Percentiles rank a stretch among this genome's conserved stretches.
Evolutionary conservation across 2,329 filamentous ascomycete species (phyloP).

Genomic region (Pestalotiopsis sp.): DNA sequence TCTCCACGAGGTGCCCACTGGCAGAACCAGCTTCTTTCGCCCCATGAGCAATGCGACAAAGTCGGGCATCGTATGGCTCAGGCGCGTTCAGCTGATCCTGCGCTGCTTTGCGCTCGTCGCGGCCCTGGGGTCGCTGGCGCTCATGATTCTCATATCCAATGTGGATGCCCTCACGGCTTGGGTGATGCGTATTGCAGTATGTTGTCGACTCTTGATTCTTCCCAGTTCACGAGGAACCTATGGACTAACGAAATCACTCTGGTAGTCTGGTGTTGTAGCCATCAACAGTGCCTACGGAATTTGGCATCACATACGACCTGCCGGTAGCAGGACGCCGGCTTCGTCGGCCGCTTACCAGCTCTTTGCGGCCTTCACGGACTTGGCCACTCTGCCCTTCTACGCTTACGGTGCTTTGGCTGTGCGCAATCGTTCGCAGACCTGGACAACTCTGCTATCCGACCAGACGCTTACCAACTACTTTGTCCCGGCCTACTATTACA

Average conservation of each 20-base stretch:
- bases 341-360: constrained; percentile 88
- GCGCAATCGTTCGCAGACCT: constrained; percentile 47
- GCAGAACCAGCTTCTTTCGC: constrained; percentile 59
- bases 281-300: constrained; percentile 75
- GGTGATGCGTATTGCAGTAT: constrained; percentile 75
- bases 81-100: constrained; percentile 68
- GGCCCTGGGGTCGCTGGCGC: constrained; percentile 69
- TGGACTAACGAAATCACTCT: neutral
- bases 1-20: constrained; percentile 63
- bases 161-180: constrained; percentile 66
- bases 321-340: constrained; percentile 69
- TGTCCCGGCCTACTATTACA: constrained; percentile 67
- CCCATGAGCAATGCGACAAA: constrained; percentile 73
- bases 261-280: constrained; percentile 72
- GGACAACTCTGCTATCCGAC: constrained; percentile 68
- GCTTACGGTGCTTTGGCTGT: constrained; percentile 52
- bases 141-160: constrained; percentile 75
- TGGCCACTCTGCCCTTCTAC: constrained; percentile 55
- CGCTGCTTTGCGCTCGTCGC: constrained; percentile 67
- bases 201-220: constrained; percentile 29
- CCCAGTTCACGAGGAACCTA: constrained; percentile 17
- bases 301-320: constrained; percentile 74
- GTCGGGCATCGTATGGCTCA: constrained; percentile 66
- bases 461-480: constrained; percentile 58
- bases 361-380: constrained; percentile 75